Percentiles rank a stretch among this genome's conserved stretches.
These are phyloP conservation scores for Pythium apleroticum DNA, from an alignment of 352 stramenopile genomes.

Conservation along the genomic window DNA sequence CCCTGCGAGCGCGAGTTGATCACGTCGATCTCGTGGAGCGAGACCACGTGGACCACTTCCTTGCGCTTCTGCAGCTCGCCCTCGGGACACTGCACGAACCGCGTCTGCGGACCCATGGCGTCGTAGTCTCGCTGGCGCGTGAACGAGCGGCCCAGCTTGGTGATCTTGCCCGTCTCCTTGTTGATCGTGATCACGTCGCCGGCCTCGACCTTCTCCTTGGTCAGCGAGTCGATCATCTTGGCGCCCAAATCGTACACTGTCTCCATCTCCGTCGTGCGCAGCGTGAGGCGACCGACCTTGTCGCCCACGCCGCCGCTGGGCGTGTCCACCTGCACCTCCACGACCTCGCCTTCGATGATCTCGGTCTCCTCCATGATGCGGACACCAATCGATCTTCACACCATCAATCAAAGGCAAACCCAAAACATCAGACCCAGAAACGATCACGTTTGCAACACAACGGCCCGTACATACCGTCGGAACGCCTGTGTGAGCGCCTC, in stretches of 20 bases:
- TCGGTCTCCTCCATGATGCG: conserved; percentile 99
- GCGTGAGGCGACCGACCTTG: conserved; percentile 92
- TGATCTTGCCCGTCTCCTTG: conserved; percentile 98
- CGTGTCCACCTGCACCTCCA: conserved; percentile 98
- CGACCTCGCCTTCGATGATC: conserved; percentile 99
- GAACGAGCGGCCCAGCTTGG: conserved; percentile 97
- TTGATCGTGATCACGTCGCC: conserved; percentile 99
- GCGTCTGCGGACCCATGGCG: conserved; percentile 93
- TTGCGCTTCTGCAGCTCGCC: conserved; percentile 99
- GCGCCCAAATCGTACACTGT: conserved; percentile 99
- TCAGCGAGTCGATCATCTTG: conserved; percentile 99
- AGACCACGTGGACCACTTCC: conserved; percentile 97
- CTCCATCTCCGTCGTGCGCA: conserved; percentile 99
- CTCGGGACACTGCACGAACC: conserved; percentile 90
- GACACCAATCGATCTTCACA: conserved; percentile 93
- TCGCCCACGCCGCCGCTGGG: conserved; percentile 72
- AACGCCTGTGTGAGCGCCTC: conserved; percentile 99
- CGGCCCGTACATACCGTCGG: conserved; percentile 48
- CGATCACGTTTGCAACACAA: background rate
- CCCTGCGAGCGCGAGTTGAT: conserved; percentile 99
- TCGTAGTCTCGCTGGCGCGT: conserved; percentile 98
- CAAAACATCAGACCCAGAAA: background rate
- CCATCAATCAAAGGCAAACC: background rate
- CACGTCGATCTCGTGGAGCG: conserved; percentile 99
- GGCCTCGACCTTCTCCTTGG: conserved; percentile 98